Base-by-base conservation (phyloP, 2,329 filamentous ascomycete genomes). In the Xylariaceae sp. region DNA sequence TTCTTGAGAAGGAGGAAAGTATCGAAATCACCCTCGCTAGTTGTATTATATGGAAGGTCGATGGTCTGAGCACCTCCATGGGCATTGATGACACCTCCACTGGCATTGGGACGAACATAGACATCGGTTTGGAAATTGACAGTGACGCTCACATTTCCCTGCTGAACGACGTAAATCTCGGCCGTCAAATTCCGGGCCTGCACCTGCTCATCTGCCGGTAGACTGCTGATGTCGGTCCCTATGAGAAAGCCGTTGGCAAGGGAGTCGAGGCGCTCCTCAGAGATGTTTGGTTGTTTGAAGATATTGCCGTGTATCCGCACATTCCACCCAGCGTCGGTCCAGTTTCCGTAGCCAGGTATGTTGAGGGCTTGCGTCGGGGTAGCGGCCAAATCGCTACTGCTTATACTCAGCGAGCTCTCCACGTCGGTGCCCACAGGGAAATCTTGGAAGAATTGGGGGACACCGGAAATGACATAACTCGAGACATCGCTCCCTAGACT, bases 281-380 rank as follows among this genome's bases (percentile, higher is more conserved):
- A 77, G 25, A 86, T 82, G 48, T 86, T 78, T 2, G 86, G 86
- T 50, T 85, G 77, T 64, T 89, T 90, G 73, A 83, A 91, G n/a
- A 90, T 82, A 58, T 89, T 89, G 55, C 86, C 87, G 54, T 86
- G 86, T 51, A 90, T 79, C 22, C 85, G 76, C 3, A 90, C 74
- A 51, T 83, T 88, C 87, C 87, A 91, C 25, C 84, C 84, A 47
- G 80, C 66, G n/a, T 82, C 72, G 1, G 86, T 90, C 81, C 84
- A 91, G 53, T 91, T 91, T n/a, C 75, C 86, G 54, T 85, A 85
- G 10, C 72, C 71, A 11, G 85, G 84, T 7, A 89, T 62, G 52
- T 88, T 89, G 49, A 89, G 66, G 4, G 86, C 84, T 50, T 86
- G 76, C 0, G 85, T 88, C 0, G 85, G 85, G 45, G 75, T 68